Percentiles rank a stretch among this genome's conserved stretches.
Evolutionary conservation across 2,329 filamentous ascomycete species (phyloP).

Genomic region (Colletotrichum cordylinicola): DNA sequence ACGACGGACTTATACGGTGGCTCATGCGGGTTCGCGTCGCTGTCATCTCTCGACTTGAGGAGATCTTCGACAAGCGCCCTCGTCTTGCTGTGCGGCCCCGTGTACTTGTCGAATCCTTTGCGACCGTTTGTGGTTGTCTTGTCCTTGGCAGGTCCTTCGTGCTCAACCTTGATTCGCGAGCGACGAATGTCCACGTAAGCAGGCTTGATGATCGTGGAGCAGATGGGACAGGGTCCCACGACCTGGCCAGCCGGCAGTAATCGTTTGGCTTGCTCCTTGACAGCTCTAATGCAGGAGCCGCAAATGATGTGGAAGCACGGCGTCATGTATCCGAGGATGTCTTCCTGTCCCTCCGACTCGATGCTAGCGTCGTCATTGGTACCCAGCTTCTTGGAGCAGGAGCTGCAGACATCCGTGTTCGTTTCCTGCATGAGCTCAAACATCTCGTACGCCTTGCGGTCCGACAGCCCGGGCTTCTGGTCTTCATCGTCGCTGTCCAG

Average conservation of each 20-base stretch:
- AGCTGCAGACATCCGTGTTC: conserved; percentile 74
- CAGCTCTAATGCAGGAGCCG: conserved; percentile 69
- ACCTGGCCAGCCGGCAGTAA: conserved; percentile 40
- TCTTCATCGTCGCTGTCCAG: conserved; percentile 77
- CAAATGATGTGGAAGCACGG: conserved; percentile 90
- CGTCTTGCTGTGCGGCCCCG: conserved; percentile 92
- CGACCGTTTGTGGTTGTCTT: conserved; percentile 25
- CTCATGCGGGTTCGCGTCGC: conserved; percentile 64
- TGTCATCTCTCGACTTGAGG: conserved; percentile 66
- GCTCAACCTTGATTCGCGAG: conserved; percentile 61
- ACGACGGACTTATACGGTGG: conserved; percentile 90
- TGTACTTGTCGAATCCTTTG: conserved; percentile 68
- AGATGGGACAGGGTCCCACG: conserved; percentile 69
- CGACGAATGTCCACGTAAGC: conserved; percentile 73
- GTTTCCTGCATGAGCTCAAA: conserved; percentile 85
- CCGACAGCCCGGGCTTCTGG: conserved; percentile 61
- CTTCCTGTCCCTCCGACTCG: conserved; percentile 63
- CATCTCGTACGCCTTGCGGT: conserved; percentile 83
- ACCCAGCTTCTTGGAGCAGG: conserved; percentile 71
- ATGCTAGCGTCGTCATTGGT: conserved; percentile 60
- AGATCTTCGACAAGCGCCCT: conserved; percentile 81
- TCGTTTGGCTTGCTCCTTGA: conserved; percentile 58
- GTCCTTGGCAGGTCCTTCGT: conserved; percentile 54
- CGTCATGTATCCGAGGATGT: conserved; percentile 79
- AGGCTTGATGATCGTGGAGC: conserved; percentile 67